Evolutionary conservation across 225 moss, liverwort and hornwort species (phyloP).

Genomic region (Rhytidiadelphus loreus): DNA sequence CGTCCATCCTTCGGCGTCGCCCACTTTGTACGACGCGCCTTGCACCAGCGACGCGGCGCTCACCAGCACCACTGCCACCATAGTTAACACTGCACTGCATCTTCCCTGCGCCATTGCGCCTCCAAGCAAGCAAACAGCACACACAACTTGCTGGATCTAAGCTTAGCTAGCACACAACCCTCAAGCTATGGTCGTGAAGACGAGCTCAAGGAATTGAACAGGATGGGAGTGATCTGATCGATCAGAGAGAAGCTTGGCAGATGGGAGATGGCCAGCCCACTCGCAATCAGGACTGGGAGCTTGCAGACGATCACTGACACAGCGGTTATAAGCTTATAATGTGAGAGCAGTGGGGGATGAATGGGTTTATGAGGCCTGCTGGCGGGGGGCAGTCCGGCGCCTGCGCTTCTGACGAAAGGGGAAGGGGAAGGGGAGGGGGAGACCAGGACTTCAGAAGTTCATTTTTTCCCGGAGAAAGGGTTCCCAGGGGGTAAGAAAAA

Average conservation of each 20-base stretch:
- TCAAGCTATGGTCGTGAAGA: not conserved
- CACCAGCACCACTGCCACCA: not conserved
- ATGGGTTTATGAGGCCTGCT: conserved; percentile 1
- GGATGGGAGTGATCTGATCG: not conserved
- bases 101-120: conserved; percentile 19
- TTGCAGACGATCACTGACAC: not conserved
- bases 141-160: not conserved
- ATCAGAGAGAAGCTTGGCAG: not conserved
- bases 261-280: not conserved
- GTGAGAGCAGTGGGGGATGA: not conserved
- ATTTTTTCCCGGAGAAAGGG: not conserved
- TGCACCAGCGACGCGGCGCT: not conserved
- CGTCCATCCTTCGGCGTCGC: not conserved
- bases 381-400: not conserved
- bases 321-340: not conserved
- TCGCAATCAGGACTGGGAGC: not conserved
- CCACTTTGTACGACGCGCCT: not conserved
- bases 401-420: not conserved
- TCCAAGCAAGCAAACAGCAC: not conserved
- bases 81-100: conserved; percentile 13
- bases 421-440: not conserved
- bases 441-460: not conserved
- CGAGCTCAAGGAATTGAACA: not conserved
- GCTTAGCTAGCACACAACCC: not conserved
- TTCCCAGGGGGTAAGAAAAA: not conserved